Evolutionary conservation across 1,284 basidiomycete species (phyloP), one percentile per base, ranked within the genome.

Genomic region (Rhodotorula glutinis): DNA sequence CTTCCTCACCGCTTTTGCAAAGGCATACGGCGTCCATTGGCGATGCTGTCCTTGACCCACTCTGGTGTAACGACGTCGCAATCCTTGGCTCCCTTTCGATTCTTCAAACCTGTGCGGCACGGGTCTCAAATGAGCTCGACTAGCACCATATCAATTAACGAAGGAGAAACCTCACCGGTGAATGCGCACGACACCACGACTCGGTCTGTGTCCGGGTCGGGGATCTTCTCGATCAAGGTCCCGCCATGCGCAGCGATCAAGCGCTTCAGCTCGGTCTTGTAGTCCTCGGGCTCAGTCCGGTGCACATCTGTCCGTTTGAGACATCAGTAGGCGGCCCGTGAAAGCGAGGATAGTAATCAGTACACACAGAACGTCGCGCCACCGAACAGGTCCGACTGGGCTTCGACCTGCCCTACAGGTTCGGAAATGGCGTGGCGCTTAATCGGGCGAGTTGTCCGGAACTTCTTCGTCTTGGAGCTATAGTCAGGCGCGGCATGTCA

Each of bases 41-140:
- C 82, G 53, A 93, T 82, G n/a, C 87, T 91, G 74, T 92, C 89
- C 53, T 83, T 77, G 57, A 96, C 82, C 91, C 92, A 96, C 41
- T 83, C 79, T 0, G 92, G 90, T 62, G 83, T 86, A 63, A 95
- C 80, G 57, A 94, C 84, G 75, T 91, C 88, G 69, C 59, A 78
- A 46, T 79, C 77, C 51, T 76, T 74, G 43, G 76, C 77, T 85
- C 87, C 74, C 84, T 82, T 75, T 83, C 77, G 78, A 38, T 75
- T 77, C 58, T 75, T 67, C 23, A 79, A 76, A 43, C 74, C 78
- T 79, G 60, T 17, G 8, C 30, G 43, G 5, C 4, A 25, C n/a
- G 40, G 40, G 5, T 7, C 9, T 4, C 47, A 27, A 7, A 2
- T 14, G 8, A 3, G 57, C 33, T 47, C 53, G n/a, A n/a, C n/a